Percentiles rank a stretch among this genome's conserved stretches.
Conservation (phyloP, 164 flowering plant genomes). For the Tinospora cordifolia region DNA sequence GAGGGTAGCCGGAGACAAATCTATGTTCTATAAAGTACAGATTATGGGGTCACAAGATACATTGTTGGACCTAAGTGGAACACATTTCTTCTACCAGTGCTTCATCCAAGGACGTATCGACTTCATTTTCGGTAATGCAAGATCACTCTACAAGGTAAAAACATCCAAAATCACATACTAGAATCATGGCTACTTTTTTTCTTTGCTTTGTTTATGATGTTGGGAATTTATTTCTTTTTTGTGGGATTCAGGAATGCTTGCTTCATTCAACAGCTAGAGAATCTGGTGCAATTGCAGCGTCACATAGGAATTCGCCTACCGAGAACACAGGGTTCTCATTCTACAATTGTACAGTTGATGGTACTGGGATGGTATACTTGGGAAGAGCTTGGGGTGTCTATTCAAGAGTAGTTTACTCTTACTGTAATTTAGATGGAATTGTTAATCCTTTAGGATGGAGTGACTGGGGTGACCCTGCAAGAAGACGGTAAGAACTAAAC, state of each 20-base stretch:
- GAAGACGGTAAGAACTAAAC: slow-evolving; percentile 30
- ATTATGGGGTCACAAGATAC: slow-evolving; percentile 85
- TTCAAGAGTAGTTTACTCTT: slow-evolving; percentile 57
- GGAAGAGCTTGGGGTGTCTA: slow-evolving; percentile 96
- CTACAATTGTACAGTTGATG: slow-evolving; percentile 52
- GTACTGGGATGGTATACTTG: slow-evolving; percentile 49
- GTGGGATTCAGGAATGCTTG: slow-evolving; percentile 52
- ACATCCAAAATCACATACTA: too few relatives aligned
- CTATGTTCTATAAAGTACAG: slow-evolving; percentile 53
- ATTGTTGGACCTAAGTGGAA: slow-evolving; percentile 62
- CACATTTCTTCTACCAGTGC: slow-evolving; percentile 60
- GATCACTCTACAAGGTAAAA: slow-evolving; percentile 68
- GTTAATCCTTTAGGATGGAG: slow-evolving; percentile 69
- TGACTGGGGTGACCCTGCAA: slow-evolving; percentile 57
- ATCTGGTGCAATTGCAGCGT: slow-evolving; percentile 84
- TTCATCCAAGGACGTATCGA: slow-evolving; percentile 71
- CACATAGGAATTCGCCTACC: slow-evolving; percentile 45
- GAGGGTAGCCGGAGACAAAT: slow-evolving; percentile 56
- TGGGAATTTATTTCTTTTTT: background rate
- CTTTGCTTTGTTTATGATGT: slow-evolving; percentile 1
- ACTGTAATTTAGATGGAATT: slow-evolving; percentile 42
- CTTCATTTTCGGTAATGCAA: slow-evolving; percentile 75
- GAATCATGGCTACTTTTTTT: background rate
- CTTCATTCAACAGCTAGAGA: slow-evolving; percentile 50
- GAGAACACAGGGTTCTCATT: slow-evolving; percentile 85